phyloP scores from a whole-genome alignment of 2,329 filamentous ascomycete species.

The Xylaria sp. region DNA sequence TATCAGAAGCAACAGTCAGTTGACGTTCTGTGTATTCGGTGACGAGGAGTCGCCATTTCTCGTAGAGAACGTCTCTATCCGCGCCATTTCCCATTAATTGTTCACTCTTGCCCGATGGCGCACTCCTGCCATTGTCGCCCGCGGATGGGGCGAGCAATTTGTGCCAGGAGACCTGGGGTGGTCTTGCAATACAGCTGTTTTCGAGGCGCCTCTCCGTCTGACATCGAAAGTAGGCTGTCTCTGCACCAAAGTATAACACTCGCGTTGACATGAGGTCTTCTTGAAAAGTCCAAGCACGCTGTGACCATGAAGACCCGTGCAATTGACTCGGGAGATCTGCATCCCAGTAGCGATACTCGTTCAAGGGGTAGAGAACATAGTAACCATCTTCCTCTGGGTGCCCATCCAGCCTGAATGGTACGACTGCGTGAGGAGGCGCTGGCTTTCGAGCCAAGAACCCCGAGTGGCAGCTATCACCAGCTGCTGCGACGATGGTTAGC shows the following conservation, averaged over 20 bases:
- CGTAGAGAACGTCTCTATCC: background rate
- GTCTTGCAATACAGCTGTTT: background rate
- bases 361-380: background rate
- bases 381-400: background rate
- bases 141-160: background rate
- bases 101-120: background rate
- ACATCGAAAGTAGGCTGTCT: background rate
- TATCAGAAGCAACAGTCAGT: background rate
- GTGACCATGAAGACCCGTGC: background rate
- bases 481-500: background rate
- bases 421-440: background rate
- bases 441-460: background rate
- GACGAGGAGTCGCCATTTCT: background rate
- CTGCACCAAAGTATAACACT: background rate
- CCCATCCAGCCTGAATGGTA: background rate
- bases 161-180: background rate
- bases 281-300: background rate
- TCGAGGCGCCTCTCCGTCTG: background rate
- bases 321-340: background rate
- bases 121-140: background rate
- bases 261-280: background rate
- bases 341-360: background rate
- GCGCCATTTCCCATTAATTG: background rate
- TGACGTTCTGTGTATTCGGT: background rate
- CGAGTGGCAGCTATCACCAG: background rate